Percentiles rank a stretch among this genome's conserved stretches.
Conservation (phyloP, 1,284 basidiomycete genomes). For the Leccinum discolor region DNA sequence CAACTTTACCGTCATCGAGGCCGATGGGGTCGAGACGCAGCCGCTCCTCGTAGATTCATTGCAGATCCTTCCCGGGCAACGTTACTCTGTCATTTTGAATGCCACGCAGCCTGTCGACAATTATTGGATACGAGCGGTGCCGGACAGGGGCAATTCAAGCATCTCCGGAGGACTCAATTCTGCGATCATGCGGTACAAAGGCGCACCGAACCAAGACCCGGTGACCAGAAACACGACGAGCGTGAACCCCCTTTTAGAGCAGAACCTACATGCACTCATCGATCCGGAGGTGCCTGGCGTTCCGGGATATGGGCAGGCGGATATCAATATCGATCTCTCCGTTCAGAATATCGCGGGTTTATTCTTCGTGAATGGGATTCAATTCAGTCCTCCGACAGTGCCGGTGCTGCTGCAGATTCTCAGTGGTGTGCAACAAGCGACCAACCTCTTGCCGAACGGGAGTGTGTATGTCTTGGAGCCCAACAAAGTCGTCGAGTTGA, state of each 20-base stretch:
- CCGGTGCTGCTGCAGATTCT: conserved; percentile 39
- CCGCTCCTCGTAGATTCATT: conserved; percentile 33
- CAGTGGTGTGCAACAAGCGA: conserved; percentile 30
- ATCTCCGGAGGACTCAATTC: conserved; percentile 44
- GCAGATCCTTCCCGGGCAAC: conserved; percentile 35
- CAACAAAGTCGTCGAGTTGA: conserved; percentile 37
- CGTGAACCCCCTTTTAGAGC: conserved; percentile 30
- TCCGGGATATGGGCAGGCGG: conserved; percentile 29
- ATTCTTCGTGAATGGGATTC: conserved; percentile 23
- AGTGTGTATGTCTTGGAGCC: conserved; percentile 30
- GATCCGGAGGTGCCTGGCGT: conserved; percentile 35
- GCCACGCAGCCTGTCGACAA: conserved; percentile 38
- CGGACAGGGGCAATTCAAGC: conserved; percentile 9
- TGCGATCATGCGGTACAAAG: conserved; percentile 55
- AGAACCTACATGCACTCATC: conserved; percentile 33
- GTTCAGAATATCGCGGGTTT: conserved; percentile 13
- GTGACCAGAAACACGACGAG: conserved; percentile 29
- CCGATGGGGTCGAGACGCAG: conserved; percentile 34
- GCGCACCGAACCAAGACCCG: conserved; percentile 45
- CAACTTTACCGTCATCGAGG: conserved; percentile 40
- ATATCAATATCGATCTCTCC: conserved; percentile 28
- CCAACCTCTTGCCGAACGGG: conserved; percentile 28
- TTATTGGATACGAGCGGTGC: conserved; percentile 37
- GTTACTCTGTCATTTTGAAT: conserved; percentile 39
- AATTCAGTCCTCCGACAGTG: conserved; percentile 30